These are phyloP conservation scores for Scleroderma bovista DNA, from an alignment of 768 basidiomycete genomes.

Conservation along the genomic window DNA sequence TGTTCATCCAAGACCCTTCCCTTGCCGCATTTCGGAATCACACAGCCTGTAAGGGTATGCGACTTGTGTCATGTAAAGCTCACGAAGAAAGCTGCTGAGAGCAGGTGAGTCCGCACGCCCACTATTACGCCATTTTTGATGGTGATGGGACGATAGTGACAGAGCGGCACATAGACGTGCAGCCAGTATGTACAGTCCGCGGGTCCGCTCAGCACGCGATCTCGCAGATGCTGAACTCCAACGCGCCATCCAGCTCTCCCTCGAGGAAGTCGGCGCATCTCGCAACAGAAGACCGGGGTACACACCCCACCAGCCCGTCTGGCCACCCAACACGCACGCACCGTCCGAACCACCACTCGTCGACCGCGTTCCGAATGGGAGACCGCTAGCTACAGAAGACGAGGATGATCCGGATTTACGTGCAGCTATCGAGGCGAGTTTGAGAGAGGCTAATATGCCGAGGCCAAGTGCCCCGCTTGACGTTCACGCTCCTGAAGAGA, in stretches of 20 bases:
- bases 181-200: conserved; percentile 46
- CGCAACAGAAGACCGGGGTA: conserved; percentile 58
- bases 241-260: conserved; percentile 85
- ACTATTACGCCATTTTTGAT: not conserved
- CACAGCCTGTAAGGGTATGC: conserved; percentile 89
- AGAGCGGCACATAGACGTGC: conserved; percentile 48
- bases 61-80: conserved; percentile 85
- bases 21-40: conserved; percentile 90
- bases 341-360: conserved; percentile 65
- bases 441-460: conserved; percentile 78
- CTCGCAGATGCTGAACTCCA: conserved; percentile 84
- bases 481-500: conserved; percentile 48
- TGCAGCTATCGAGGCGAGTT: conserved; percentile 92
- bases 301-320: conserved; percentile 54
- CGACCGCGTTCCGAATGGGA: conserved; percentile 39
- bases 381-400: conserved; percentile 40
- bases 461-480: conserved; percentile 73
- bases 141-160: conserved; percentile 23
- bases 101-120: conserved; percentile 36
- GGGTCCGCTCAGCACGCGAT: conserved; percentile 55
- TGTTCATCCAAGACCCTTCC: conserved; percentile 84
- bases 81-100: conserved; percentile 54
- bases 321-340: too few relatives aligned
- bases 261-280: conserved; percentile 65
- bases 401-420: conserved; percentile 90